Conservation (phyloP, 208 protist species). For the Leishmania braziliensis region DNA sequence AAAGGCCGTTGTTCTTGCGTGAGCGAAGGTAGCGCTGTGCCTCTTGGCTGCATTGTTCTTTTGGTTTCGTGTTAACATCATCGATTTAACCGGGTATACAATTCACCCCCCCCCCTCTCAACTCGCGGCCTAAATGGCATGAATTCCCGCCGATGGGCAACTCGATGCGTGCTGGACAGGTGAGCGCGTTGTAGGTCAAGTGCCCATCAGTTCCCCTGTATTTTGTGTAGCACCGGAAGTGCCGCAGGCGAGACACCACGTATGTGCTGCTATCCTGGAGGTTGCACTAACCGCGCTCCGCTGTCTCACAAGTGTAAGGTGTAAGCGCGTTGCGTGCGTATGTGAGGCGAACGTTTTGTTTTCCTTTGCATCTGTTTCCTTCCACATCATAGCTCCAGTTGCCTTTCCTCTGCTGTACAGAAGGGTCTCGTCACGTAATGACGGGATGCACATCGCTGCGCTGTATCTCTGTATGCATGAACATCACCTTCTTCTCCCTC, state of each 20-base stretch:
- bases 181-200: not conserved
- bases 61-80: not conserved
- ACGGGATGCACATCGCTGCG: not conserved
- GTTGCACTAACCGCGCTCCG: not conserved
- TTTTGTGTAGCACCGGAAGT: not conserved
- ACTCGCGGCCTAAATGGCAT: not conserved
- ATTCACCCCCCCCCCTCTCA: constrained; percentile 10
- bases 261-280: not conserved
- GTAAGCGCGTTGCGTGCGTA: not conserved
- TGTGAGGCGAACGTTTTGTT: not conserved
- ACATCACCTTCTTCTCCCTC: not conserved
- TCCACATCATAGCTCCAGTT: not conserved
- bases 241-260: not conserved
- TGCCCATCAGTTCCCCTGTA: not conserved
- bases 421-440: not conserved
- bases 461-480: not conserved
- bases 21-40: not conserved
- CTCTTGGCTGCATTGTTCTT: not conserved
- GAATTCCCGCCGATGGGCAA: not conserved
- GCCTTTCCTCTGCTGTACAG: not conserved
- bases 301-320: not conserved
- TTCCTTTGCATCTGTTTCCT: not conserved
- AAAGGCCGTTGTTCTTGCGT: not conserved
- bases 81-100: not conserved
- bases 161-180: not conserved